Percentiles rank a stretch among this genome's conserved stretches.
Conservation (phyloP, 176 grass and related monocot species). For the Phragmites australis region DNA sequence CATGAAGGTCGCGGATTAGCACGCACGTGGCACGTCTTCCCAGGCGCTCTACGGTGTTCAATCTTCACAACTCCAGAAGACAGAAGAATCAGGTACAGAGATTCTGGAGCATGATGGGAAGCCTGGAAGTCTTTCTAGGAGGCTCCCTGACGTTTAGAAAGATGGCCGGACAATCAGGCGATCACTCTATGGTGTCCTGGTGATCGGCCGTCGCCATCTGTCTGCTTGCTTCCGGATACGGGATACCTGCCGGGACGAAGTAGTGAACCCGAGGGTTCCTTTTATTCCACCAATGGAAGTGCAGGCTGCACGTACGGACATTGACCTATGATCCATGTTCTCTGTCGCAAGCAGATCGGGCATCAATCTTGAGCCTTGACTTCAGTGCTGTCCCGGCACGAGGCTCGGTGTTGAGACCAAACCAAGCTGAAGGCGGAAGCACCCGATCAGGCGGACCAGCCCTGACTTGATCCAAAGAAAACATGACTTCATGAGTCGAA, state of each 20-base stretch:
- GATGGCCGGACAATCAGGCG: neutral
- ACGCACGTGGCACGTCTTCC: neutral
- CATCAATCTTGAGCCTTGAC: constrained; percentile 6
- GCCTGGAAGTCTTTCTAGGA: constrained; percentile 36
- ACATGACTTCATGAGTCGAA: too few relatives aligned
- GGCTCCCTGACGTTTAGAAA: neutral
- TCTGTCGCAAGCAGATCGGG: neutral
- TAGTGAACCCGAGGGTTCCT: neutral
- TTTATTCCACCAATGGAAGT: neutral
- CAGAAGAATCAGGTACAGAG: constrained; percentile 1
- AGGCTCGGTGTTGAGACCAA: neutral
- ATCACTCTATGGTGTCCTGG: neutral
- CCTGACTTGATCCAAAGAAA: too few relatives aligned
- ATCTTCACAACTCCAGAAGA: constrained; percentile 11
- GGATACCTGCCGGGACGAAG: neutral
- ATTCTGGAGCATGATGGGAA: constrained; percentile 34
- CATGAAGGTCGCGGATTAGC: neutral
- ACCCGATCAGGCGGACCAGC: too few relatives aligned
- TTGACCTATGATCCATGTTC: neutral
- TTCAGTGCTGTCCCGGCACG: constrained; percentile 3
- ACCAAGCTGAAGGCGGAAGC: too few relatives aligned
- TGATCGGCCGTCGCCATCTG: neutral
- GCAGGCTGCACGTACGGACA: neutral
- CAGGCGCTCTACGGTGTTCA: neutral
- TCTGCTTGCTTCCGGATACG: neutral